Evolutionary conservation across 2,329 filamentous ascomycete species (phyloP).

Genomic region (Cordyceps militaris): DNA sequence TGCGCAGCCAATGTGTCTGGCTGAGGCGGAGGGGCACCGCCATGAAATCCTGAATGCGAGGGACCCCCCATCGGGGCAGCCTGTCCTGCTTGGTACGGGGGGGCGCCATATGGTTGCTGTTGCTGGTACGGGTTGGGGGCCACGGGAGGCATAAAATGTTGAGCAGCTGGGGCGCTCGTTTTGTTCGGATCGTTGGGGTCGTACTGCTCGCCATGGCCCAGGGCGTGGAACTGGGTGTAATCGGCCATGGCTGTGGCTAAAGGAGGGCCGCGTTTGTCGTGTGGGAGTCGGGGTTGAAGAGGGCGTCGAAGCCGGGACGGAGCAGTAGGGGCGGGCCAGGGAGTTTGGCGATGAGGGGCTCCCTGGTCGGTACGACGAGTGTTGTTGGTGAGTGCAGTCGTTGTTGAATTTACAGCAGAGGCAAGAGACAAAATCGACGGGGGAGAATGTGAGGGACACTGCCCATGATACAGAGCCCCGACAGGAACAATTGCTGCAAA

Average conservation of each 20-base stretch:
- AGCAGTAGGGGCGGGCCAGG: neutral
- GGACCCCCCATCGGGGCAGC: slow-evolving; percentile 23
- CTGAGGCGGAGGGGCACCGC: slow-evolving; percentile 26
- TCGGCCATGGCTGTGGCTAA: slow-evolving; percentile 41
- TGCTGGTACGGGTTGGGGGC: slow-evolving; percentile 50
- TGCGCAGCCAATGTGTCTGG: slow-evolving; percentile 57
- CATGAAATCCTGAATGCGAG: slow-evolving; percentile 21
- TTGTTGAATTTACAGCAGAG: neutral
- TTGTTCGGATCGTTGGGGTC: slow-evolving; percentile 49
- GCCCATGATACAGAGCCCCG: neutral
- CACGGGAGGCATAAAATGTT: slow-evolving; percentile 50
- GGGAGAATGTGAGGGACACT: neutral
- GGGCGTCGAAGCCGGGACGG: neutral
- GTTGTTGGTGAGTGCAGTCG: neutral
- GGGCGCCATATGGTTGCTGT: slow-evolving; percentile 32
- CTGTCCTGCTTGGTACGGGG: slow-evolving; percentile 34
- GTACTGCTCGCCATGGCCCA: slow-evolving; percentile 47
- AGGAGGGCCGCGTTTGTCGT: neutral
- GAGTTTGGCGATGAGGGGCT: slow-evolving; percentile 5
- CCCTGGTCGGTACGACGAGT: neutral
- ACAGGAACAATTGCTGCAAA: neutral
- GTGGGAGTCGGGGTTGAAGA: neutral
- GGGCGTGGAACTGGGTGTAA: slow-evolving; percentile 47
- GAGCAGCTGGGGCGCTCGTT: slow-evolving; percentile 42
- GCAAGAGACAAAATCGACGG: neutral